Evolutionary conservation across 192 early-diverging fungal genomes (phyloP).

Genomic region (Umbelopsis isabellina): DNA sequence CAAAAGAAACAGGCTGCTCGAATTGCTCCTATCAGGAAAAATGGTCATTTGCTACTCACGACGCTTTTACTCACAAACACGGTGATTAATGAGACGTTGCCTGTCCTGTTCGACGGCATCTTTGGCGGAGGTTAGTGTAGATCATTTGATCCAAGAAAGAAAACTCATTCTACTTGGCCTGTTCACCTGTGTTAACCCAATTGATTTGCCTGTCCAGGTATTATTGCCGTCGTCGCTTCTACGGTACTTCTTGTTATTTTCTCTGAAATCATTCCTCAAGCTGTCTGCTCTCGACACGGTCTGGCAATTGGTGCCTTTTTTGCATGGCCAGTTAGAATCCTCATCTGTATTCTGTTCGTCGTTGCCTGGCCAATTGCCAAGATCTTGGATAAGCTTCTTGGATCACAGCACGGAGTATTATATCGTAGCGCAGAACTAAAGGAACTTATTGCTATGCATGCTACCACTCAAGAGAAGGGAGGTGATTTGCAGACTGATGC

Average conservation of each 20-base stretch:
- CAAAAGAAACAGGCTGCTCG: slow-evolving; percentile 71
- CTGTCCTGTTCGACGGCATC: slow-evolving; percentile 74
- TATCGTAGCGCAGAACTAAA: slow-evolving; percentile 52
- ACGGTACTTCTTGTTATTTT: slow-evolving; percentile 87
- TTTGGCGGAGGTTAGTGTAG: slow-evolving; percentile 56
- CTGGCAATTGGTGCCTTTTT: slow-evolving; percentile 89
- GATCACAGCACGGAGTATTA: slow-evolving; percentile 36
- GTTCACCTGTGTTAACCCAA: not conserved
- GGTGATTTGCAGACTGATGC: slow-evolving; percentile 67
- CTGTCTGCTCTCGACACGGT: slow-evolving; percentile 87
- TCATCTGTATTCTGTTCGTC: slow-evolving; percentile 59
- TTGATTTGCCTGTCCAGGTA: slow-evolving; percentile 38
- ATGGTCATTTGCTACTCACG: slow-evolving; percentile 86
- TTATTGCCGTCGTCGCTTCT: slow-evolving; percentile 81
- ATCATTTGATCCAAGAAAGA: not conserved
- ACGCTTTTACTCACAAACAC: slow-evolving; percentile 89
- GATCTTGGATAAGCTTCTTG: slow-evolving; percentile 81
- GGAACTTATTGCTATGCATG: slow-evolving; percentile 67
- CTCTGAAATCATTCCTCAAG: slow-evolving; percentile 94
- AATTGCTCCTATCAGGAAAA: slow-evolving; percentile 88
- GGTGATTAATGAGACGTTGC: slow-evolving; percentile 89
- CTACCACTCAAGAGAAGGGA: slow-evolving; percentile 48
- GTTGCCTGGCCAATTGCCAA: slow-evolving; percentile 86
- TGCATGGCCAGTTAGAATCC: slow-evolving; percentile 67
- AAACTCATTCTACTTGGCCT: slow-evolving; percentile 42